Evolutionary conservation across 2,329 filamentous ascomycete species (phyloP).

Genomic region (Drechslerella dactyloides): DNA sequence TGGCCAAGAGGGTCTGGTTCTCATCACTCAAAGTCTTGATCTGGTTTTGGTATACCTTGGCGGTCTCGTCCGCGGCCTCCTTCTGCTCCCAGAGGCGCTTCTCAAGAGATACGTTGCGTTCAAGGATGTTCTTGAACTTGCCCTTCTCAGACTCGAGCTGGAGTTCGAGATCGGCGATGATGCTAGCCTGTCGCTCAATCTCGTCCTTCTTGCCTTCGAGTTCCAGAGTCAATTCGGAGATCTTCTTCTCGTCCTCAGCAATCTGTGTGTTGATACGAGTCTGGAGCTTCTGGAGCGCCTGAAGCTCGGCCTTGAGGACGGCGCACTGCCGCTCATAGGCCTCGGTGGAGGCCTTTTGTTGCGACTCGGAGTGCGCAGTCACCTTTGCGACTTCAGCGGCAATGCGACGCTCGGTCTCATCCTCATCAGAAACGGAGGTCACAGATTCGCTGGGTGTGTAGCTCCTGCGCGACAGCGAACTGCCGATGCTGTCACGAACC

Average conservation of each 20-base stretch:
- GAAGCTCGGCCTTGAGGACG: slow-evolving; percentile 41
- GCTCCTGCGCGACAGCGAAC: slow-evolving; percentile 39
- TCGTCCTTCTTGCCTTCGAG: slow-evolving; percentile 38
- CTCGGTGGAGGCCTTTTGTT: slow-evolving; percentile 41
- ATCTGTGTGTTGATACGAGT: slow-evolving; percentile 39
- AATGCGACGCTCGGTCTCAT: slow-evolving; percentile 44
- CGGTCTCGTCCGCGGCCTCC: slow-evolving; percentile 34
- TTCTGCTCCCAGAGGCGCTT: slow-evolving; percentile 48
- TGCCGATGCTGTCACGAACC: slow-evolving; percentile 46
- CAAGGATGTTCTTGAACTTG: slow-evolving; percentile 48
- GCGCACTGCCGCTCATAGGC: slow-evolving; percentile 40
- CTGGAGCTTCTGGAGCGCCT: slow-evolving; percentile 44
- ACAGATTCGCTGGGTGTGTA: slow-evolving; percentile 33
- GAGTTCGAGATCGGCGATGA: slow-evolving; percentile 48
- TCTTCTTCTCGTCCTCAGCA: slow-evolving; percentile 44
- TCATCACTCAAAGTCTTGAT: slow-evolving; percentile 46
- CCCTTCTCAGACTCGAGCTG: slow-evolving; percentile 47
- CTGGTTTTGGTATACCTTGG: slow-evolving; percentile 38
- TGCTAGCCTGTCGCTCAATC: slow-evolving; percentile 37
- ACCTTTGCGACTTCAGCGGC: slow-evolving; percentile 45
- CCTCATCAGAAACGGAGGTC: slow-evolving; percentile 15
- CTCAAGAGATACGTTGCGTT: slow-evolving; percentile 46
- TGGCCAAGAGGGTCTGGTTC: slow-evolving; percentile 43
- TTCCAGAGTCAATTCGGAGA: slow-evolving; percentile 32
- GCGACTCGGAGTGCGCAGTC: slow-evolving; percentile 39